phyloP scores from a whole-genome alignment of 1,284 basidiomycete species.

The Cryptococcus sp. region DNA sequence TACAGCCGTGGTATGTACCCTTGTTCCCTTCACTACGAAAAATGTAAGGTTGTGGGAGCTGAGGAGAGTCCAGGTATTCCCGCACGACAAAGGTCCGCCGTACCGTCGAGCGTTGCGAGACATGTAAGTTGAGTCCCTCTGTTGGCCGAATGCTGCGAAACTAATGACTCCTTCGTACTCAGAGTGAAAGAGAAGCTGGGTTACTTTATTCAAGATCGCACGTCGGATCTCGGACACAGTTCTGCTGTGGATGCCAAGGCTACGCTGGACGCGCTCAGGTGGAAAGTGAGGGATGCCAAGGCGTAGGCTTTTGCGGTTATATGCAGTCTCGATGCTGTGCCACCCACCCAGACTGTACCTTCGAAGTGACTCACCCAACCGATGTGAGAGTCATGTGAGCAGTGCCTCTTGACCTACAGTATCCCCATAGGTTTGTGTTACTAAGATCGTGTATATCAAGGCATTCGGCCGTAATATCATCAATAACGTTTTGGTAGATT shows the following conservation, averaged over 20 bases:
- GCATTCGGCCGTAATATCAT: too few species aligned
- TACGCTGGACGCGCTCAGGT: slow-evolving; percentile 74
- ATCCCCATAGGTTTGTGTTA: too few species aligned
- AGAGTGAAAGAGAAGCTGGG: slow-evolving; percentile 77
- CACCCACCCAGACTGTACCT: too few species aligned
- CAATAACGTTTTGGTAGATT: too few species aligned
- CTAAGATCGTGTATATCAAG: too few species aligned
- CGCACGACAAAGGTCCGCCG: slow-evolving; percentile 74
- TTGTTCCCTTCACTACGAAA: neutral
- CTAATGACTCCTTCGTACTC: neutral
- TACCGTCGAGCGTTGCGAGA: slow-evolving; percentile 75
- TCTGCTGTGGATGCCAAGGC: slow-evolving; percentile 80
- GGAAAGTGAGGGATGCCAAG: slow-evolving; percentile 49
- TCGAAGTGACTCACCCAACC: too few species aligned
- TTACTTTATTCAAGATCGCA: slow-evolving; percentile 73
- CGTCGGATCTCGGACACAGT: slow-evolving; percentile 72
- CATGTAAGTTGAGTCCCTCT: slow-evolving; percentile 60
- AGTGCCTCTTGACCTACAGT: too few species aligned
- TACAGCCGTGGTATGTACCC: slow-evolving; percentile 62
- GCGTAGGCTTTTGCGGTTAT: too few species aligned
- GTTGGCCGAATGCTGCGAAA: neutral
- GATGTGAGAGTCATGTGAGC: too few species aligned
- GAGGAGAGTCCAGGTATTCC: slow-evolving; percentile 61
- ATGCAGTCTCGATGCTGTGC: too few species aligned
- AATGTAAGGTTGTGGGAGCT: neutral